phyloP scores from a whole-genome alignment of 1,284 basidiomycete species.

The Tilletiopsis washingtonensis region DNA sequence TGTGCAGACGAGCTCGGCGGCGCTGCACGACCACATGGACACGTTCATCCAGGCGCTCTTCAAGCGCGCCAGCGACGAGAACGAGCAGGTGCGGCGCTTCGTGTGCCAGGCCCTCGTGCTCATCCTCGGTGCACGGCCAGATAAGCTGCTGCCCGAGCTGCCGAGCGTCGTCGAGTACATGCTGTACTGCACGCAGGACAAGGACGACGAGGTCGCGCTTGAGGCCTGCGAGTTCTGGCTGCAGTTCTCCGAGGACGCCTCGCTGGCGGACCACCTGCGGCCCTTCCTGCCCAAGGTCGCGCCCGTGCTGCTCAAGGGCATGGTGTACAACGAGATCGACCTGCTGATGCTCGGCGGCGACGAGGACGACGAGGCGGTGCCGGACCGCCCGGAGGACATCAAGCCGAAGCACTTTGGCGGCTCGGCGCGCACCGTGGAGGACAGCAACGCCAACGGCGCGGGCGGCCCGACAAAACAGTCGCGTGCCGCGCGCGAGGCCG shows the following conservation, averaged over 20 bases:
- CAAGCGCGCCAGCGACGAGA: conserved; percentile 85
- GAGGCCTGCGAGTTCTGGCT: conserved; percentile 99
- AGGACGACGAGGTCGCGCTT: conserved; percentile 55
- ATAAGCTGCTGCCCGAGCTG: conserved; percentile 95
- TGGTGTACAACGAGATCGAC: conserved; percentile 95
- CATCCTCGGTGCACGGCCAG: conserved; percentile 81
- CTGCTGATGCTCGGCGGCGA: conserved; percentile 92
- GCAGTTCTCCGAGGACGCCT: conserved; percentile 91
- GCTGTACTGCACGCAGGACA: conserved; percentile 95
- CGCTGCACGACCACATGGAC: conserved; percentile 79
- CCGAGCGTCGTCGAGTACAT: conserved; percentile 94
- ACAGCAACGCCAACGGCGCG: conserved; percentile 37
- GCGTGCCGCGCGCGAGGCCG: conserved; percentile 51
- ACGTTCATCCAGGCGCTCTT: conserved; percentile 85
- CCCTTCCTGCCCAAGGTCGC: conserved; percentile 81
- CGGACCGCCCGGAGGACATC: conserved; percentile 72
- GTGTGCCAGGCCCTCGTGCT: conserved; percentile 94
- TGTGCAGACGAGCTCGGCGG: conserved; percentile 62
- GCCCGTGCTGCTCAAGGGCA: conserved; percentile 87
- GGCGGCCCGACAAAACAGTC: conserved; percentile 24
- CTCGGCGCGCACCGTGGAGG: conserved; percentile 60
- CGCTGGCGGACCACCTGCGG: conserved; percentile 71
- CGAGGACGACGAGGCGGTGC: conserved; percentile 70
- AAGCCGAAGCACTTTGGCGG: conserved; percentile 79
- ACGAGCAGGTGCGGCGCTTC: conserved; percentile 82